Evolutionary conservation across 2,329 filamentous ascomycete genomes (phyloP).

Genomic region (Exophiala sp.): DNA sequence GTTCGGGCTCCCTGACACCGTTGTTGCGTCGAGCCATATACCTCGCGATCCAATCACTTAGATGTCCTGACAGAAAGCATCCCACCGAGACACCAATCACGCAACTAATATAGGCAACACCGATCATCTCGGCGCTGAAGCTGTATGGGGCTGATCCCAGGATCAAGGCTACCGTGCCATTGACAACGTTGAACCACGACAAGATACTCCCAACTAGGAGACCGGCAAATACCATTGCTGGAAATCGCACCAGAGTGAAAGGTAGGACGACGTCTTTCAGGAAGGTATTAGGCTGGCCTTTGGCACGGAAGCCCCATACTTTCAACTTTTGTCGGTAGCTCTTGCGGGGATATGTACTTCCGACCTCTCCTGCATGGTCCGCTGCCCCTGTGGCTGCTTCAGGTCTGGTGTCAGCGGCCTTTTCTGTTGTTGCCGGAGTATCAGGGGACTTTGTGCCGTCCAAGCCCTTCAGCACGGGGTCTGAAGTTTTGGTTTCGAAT

Average conservation of each 20-base stretch:
- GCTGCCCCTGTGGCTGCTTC: too few species aligned
- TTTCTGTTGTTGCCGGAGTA: too few species aligned
- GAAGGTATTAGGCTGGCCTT: background rate
- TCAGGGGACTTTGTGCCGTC: too few species aligned
- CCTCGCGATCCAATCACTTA: conserved; percentile 26
- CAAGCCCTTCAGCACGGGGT: too few species aligned
- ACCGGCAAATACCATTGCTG: conserved; percentile 39
- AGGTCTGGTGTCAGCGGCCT: too few species aligned
- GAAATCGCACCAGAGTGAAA: conserved; percentile 30
- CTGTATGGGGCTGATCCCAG: conserved; percentile 30
- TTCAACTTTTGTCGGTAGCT: too few species aligned
- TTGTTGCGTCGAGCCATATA: conserved; percentile 22
- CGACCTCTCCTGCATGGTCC: too few species aligned
- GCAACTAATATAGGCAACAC: conserved; percentile 24
- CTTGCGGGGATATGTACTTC: too few species aligned
- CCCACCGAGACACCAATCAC: conserved; percentile 24
- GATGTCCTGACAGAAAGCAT: conserved; percentile 20
- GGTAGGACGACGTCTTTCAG: conserved; percentile 5
- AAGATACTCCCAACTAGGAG: conserved; percentile 39
- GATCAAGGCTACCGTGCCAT: conserved; percentile 32
- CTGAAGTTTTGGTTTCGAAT: too few species aligned
- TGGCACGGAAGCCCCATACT: too few species aligned
- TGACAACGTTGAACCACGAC: conserved; percentile 34
- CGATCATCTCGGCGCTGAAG: conserved; percentile 30
- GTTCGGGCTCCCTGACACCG: conserved; percentile 30